These are phyloP conservation scores for Lactarius trivialis DNA, from an alignment of 768 basidiomycete species.

Conservation along the genomic window DNA sequence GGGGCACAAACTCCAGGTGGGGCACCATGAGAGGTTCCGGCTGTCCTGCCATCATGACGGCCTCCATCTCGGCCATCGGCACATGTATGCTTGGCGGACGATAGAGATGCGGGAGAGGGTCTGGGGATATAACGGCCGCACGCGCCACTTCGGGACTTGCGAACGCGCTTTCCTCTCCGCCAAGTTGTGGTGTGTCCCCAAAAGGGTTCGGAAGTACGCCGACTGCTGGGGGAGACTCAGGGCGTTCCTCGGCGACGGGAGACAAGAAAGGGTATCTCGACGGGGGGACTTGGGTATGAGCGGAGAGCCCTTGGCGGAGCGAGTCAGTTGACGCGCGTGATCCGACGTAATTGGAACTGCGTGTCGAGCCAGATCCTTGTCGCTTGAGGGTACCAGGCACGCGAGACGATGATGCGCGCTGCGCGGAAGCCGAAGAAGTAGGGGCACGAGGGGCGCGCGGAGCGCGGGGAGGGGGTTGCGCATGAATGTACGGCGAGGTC, in stretches of 20 bases:
- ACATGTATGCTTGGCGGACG: conserved; percentile 30
- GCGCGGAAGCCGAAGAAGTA: conserved; percentile 1
- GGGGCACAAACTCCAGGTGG: not conserved
- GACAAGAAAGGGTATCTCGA: conserved; percentile 11
- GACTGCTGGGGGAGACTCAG: not conserved
- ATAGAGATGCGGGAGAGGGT: conserved; percentile 42
- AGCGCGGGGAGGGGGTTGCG: conserved; percentile 5
- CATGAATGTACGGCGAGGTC: conserved; percentile 18
- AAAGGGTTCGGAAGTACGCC: conserved; percentile 15
- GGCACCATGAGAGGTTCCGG: conserved; percentile 5
- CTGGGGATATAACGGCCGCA: conserved; percentile 34
- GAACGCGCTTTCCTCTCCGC: conserved; percentile 22
- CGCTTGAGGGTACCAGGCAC: conserved; percentile 4
- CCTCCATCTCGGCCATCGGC: conserved; percentile 19
- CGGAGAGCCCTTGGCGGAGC: conserved; percentile 7
- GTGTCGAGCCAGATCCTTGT: conserved; percentile 18
- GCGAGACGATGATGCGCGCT: conserved; percentile 6
- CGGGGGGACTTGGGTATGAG: not conserved
- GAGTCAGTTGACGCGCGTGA: conserved; percentile 17
- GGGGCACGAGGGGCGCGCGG: conserved; percentile 1
- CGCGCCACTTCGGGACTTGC: conserved; percentile 1
- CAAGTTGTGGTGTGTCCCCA: conserved; percentile 24
- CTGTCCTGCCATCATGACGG: conserved; percentile 14
- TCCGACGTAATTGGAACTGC: conserved; percentile 20
- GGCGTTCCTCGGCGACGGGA: conserved; percentile 19